phyloP scores from a whole-genome alignment of 371 early-diverging fungal genomes.

The Mortierella sp. region DNA sequence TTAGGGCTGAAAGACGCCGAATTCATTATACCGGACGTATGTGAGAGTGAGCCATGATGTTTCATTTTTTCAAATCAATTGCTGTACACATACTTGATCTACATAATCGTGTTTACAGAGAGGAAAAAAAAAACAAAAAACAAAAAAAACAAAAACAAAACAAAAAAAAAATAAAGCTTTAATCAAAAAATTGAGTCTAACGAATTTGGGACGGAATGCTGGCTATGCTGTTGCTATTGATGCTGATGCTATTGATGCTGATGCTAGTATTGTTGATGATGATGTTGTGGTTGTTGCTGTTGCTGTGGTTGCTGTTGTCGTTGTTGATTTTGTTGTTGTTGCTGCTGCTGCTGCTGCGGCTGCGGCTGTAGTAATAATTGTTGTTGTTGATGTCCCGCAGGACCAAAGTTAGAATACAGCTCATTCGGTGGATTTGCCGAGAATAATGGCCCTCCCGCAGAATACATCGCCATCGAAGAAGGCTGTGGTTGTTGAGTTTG shows the following conservation, averaged over 20 bases:
- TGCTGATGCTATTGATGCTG: neutral
- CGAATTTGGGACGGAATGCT: neutral
- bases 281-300: too few species aligned
- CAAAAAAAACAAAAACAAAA: too few species aligned
- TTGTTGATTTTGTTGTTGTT: slow-evolving; percentile 13
- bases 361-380: slow-evolving; percentile 15
- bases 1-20: slow-evolving; percentile 37
- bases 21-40: slow-evolving; percentile 15
- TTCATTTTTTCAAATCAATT: too few species aligned
- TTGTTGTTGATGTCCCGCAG: slow-evolving; percentile 7
- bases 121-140: neutral
- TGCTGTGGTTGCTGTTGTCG: too few species aligned
- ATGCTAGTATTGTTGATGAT: too few species aligned
- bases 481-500: neutral
- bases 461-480: neutral
- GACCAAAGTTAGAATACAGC: neutral
- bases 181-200: neutral
- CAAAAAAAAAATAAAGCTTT: neutral
- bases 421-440: neutral
- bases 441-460: neutral
- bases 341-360: slow-evolving; percentile 16
- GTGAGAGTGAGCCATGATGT: neutral
- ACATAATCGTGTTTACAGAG: too few species aligned
- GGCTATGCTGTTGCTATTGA: neutral
- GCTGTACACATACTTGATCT: too few species aligned